Conservation (phyloP, 2,329 filamentous ascomycete genomes). For the Hymenoscyphus albidus region DNA sequence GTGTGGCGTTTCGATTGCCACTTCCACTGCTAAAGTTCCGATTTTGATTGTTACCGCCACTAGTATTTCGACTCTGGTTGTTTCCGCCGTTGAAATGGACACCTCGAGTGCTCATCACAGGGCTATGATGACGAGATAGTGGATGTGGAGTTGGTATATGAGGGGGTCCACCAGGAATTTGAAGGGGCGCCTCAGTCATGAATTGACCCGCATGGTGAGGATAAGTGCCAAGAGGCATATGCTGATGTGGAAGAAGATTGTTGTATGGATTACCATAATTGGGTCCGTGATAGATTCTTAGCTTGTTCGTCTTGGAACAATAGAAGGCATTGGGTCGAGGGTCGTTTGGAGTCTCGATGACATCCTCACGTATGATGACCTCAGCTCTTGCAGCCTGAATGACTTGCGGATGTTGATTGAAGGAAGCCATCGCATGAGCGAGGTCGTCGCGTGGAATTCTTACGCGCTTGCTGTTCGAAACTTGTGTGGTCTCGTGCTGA, state of each 20-base stretch:
- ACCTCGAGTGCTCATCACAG: background rate
- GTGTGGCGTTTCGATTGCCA: background rate
- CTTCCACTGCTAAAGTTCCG: background rate
- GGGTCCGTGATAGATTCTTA: slow-evolving; percentile 56
- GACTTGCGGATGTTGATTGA: slow-evolving; percentile 33
- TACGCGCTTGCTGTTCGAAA: background rate
- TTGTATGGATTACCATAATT: slow-evolving; percentile 50
- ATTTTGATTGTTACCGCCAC: background rate
- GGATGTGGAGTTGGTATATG: slow-evolving; percentile 8
- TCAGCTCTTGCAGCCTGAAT: slow-evolving; percentile 47
- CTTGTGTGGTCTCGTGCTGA: background rate
- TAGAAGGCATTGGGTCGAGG: slow-evolving; percentile 58
- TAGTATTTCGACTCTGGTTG: background rate
- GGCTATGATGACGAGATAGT: background rate
- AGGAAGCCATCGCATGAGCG: background rate
- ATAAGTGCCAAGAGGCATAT: slow-evolving; percentile 40
- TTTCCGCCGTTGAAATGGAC: background rate
- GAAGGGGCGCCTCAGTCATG: slow-evolving; percentile 31
- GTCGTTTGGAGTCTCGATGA: slow-evolving; percentile 49
- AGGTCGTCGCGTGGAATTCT: background rate
- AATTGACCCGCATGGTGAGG: slow-evolving; percentile 28
- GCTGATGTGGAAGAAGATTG: slow-evolving; percentile 44
- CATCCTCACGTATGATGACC: slow-evolving; percentile 52
- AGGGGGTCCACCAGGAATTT: slow-evolving; percentile 23
- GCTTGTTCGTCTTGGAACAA: slow-evolving; percentile 48